A percentile compares a stretch with the other conserved stretches of the same genome.
Evolutionary conservation across 2,329 filamentous ascomycete genomes (phyloP).

Genomic region (Tolypocladium tropicale): DNA sequence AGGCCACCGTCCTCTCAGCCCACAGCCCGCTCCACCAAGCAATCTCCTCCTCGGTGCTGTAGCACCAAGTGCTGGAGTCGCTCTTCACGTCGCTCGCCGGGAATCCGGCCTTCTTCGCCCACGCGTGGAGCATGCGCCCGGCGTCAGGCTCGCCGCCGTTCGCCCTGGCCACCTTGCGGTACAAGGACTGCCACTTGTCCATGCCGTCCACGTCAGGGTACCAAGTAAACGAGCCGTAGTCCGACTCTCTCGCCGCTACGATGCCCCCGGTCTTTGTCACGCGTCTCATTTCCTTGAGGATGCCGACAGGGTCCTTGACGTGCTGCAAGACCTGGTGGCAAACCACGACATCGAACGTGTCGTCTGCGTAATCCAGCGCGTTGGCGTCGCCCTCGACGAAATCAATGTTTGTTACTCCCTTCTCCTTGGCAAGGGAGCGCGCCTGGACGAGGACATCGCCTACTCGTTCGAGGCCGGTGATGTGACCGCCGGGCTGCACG

Average conservation of each 20-base stretch:
- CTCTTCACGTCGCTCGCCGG: constrained; percentile 3
- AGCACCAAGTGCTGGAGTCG: constrained; percentile 12
- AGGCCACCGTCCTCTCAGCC: constrained; percentile 10
- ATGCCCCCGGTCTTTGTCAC: constrained; percentile 30
- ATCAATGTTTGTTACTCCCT: constrained; percentile 21
- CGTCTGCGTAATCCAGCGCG: constrained; percentile 23
- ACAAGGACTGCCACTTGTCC: constrained; percentile 9
- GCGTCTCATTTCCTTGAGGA: constrained; percentile 28
- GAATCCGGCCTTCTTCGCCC: constrained; percentile 12
- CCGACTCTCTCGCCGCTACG: constrained; percentile 19
- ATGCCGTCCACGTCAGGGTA: constrained; percentile 12
- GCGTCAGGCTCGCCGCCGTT: constrained; percentile 12
- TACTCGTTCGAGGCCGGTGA: constrained; percentile 28
- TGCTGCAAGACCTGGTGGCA: constrained; percentile 29
- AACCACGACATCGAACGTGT: constrained; percentile 28
- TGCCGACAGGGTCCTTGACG: constrained; percentile 20
- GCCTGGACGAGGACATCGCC: constrained; percentile 20
- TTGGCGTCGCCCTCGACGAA: constrained; percentile 18
- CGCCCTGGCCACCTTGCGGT: constrained; percentile 4
- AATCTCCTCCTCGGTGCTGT: constrained; percentile 9
- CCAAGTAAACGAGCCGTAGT: constrained; percentile 11
- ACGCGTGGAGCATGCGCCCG: constrained; percentile 11
- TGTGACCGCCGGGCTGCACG: constrained; percentile 22
- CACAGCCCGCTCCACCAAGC: constrained; percentile 12
- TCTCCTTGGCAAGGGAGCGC: constrained; percentile 13